Evolutionary conservation across 2,329 filamentous ascomycete genomes (phyloP), one percentile per base, ranked within the genome.

Genomic region (Colletotrichum plurivorum): DNA sequence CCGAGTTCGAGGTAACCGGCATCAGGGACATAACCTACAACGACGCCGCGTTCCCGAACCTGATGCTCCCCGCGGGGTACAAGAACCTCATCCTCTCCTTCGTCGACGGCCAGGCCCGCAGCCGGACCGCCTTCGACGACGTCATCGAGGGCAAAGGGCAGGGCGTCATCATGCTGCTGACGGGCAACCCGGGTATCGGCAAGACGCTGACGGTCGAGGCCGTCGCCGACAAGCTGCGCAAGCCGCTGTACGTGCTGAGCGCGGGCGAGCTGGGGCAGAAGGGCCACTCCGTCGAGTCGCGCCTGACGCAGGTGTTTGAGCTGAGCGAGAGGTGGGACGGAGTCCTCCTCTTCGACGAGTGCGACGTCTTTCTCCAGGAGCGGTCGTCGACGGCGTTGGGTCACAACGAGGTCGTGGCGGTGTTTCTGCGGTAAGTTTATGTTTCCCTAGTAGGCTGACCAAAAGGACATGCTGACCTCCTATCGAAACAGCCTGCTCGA

Each of bases 311-410:
- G 27, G 56, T 60, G 13, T 39, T 60, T 15, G 39, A 60, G 12
- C 18, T 48, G 5, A 36, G 27, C 12, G 43, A 20, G 8, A 43
- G 16, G 41, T 97, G 94, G 94, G 93, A 93, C 20, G 94, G 93
- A 0, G 92, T 97, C 7, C 83, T 97, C 0, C 87, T 97, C 2
- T 88, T 97, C 1, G 94, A 97, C 74, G 94, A 97, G 80, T 93
- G 92, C 1, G 93, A 95, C 73, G 92, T 94, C 6, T 94, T 95
- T 81, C 83, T 97, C 13, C 93, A 96, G 41, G 51, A 15, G 63
- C 51, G 51, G 83, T 92, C 93, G 78, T 89, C 94, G 2, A 92
- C 93, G n/a, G n/a, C 20, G n/a, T 18, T 57, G 15, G 54, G 16
- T 8, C 27, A 25, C n/a, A 57, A 57, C 27, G 31, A 36, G 27